Conservation (phyloP, 495 filamentous ascomycete species). For the Jackrogersella minutella region DNA sequence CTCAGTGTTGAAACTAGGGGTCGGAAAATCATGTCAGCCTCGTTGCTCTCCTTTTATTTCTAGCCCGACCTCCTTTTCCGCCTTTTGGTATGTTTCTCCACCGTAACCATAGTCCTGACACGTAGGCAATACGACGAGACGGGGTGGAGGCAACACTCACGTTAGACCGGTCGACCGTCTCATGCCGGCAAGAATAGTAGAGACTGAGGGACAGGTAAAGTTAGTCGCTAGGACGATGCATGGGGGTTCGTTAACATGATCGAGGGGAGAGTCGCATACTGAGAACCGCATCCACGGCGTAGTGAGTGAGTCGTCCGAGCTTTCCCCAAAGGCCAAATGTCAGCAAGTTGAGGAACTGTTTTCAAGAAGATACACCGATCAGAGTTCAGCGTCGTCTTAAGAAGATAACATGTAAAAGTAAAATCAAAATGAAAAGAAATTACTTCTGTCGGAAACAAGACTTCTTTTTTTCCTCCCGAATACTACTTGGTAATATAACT, state of each 20-base stretch:
- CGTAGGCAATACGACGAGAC: slow-evolving; percentile 1
- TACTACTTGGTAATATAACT: neutral
- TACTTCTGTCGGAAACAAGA: too few species aligned
- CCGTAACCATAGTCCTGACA: neutral
- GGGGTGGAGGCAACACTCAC: slow-evolving; percentile 66
- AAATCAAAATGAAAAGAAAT: too few species aligned
- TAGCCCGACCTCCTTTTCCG: slow-evolving; percentile 43
- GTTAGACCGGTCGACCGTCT: slow-evolving; percentile 95
- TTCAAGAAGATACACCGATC: slow-evolving; percentile 32
- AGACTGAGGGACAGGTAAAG: slow-evolving; percentile 67
- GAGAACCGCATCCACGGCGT: slow-evolving; percentile 95
- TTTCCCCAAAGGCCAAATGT: slow-evolving; percentile 70
- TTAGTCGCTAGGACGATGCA: slow-evolving; percentile 33
- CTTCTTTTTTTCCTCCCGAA: slow-evolving; percentile 1
- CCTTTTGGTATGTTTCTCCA: slow-evolving; percentile 7
- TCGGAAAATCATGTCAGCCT: slow-evolving; percentile 46
- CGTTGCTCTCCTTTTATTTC: slow-evolving; percentile 44
- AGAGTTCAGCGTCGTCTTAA: slow-evolving; percentile 37
- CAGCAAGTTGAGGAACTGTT: slow-evolving; percentile 67
- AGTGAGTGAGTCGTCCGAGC: slow-evolving; percentile 92
- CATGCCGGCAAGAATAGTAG: slow-evolving; percentile 93
- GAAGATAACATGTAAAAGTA: neutral
- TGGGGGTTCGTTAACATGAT: neutral
- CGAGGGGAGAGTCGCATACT: slow-evolving; percentile 60
- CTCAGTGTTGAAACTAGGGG: slow-evolving; percentile 87